Evolutionary conservation across 805 yeast genomes (phyloP), one percentile per base, ranked within the genome.

Genomic region (Tanozyma kutaoensis): DNA sequence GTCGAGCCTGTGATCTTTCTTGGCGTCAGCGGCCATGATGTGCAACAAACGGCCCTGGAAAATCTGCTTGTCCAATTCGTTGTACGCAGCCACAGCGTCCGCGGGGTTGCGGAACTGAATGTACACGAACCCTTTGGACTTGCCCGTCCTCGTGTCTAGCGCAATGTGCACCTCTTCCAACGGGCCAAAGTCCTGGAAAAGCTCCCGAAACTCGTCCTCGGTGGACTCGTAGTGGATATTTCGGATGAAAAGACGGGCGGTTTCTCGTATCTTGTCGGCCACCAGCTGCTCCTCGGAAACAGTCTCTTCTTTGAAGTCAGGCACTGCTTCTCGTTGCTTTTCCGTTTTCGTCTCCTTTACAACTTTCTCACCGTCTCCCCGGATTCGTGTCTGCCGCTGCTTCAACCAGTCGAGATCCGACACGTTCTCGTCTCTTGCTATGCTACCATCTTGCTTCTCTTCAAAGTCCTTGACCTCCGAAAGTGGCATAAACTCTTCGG

Each of bases 11-110:
- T 84, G 93, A 27, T 73, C 76, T 35, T 85, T 80, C 52, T 84
- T 84, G 26, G 68, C 71, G 26, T 82, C 76, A 3, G 78, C 96
- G 11, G 95, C 86, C 28, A 91, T 55, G 33, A 91, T 77, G 51
- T 91, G 98, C 27, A 91, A 53, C 27, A 91, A 62, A 40, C 98
- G 72, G 27, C 98, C 98, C 55, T 91, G 97, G 60, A 81, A 88
- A 46, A 81, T 77, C 43, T 79, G 78, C 43, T 82, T 85, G 50
- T 91, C 98, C 27, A 86, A 58, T 10, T 63, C 68, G 20, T 64
- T 50, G 46, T 62, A 86, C 0, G 97, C 97, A 16, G 54, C 46
- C 1, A 77, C 71, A 0, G 98, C 98, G 45, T 76, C 76, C 8
- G 67, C 66, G 8, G 76, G 62, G 34, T 69, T 60, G n/a, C 50